A percentile compares a stretch with the other conserved stretches of the same genome.
phyloP scores from a whole-genome alignment of 805 yeast genomes.

The Pichia sporocuriosa region DNA sequence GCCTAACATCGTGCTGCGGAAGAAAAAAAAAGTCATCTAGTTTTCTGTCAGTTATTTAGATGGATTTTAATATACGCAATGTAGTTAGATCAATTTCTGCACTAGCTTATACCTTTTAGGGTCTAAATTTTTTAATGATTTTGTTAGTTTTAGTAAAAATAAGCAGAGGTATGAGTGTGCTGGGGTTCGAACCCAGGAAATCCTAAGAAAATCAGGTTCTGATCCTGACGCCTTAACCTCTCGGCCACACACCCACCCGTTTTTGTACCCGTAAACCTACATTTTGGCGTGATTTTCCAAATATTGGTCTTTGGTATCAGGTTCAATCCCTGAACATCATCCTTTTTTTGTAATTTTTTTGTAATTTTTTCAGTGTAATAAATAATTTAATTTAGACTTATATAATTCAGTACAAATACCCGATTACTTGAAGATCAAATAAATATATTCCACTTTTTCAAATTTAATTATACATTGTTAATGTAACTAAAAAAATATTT shows the following conservation, averaged over 20 bases:
- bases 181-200: constrained; percentile 21
- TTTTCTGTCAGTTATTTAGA: too few species aligned
- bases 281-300: background rate
- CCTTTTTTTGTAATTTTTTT: background rate
- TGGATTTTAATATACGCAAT: background rate
- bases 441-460: too few species aligned
- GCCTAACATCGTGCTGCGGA: too few species aligned
- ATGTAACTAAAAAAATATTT: too few species aligned
- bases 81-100: background rate
- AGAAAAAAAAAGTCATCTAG: too few species aligned
- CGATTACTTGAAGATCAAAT: too few species aligned
- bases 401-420: too few species aligned
- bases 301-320: background rate
- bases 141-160: constrained; percentile 1
- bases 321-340: constrained; percentile 1
- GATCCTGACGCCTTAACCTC: constrained; percentile 22
- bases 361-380: background rate
- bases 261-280: background rate
- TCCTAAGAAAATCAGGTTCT: constrained; percentile 20
- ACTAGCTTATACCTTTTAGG: too few species aligned
- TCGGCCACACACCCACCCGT: constrained; percentile 19
- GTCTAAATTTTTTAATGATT: too few species aligned
- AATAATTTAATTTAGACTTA: too few species aligned
- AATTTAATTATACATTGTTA: too few species aligned
- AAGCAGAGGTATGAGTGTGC: constrained; percentile 14